phyloP scores from a whole-genome alignment of 1,284 basidiomycete species.

The Heterobasidion occidentale region DNA sequence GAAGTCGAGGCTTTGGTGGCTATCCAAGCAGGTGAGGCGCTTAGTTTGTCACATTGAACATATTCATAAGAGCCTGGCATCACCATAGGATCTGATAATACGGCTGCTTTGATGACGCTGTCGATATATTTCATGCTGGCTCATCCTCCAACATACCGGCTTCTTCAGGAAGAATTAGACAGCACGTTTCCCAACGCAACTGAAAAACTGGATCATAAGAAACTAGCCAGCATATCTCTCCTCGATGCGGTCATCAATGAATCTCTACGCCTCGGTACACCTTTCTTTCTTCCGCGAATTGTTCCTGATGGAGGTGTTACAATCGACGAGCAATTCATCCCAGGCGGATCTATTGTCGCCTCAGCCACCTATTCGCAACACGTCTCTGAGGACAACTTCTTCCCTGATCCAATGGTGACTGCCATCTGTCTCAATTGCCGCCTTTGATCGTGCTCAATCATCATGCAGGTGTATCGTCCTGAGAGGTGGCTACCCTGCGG shows the following conservation, averaged over 20 bases:
- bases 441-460: too few species aligned
- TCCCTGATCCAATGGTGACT: conserved; percentile 7
- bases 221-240: conserved; percentile 5
- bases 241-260: conserved; percentile 13
- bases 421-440: too few species aligned
- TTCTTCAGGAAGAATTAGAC: conserved; percentile 8
- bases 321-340: conserved; percentile 7
- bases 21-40: conserved; percentile 6
- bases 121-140: conserved; percentile 7
- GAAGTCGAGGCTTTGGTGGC: conserved; percentile 8
- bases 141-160: neutral
- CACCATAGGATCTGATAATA: conserved; percentile 9
- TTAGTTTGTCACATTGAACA: neutral
- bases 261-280: conserved; percentile 9
- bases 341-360: conserved; percentile 11
- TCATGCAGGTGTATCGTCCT: too few species aligned
- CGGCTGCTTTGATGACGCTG: conserved; percentile 3
- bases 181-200: conserved; percentile 5
- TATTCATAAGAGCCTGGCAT: neutral
- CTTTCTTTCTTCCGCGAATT: conserved; percentile 11
- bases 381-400: conserved; percentile 9
- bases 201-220: neutral
- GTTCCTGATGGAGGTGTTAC: conserved; percentile 5
- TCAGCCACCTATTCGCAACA: conserved; percentile 11
- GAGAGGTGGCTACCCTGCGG: too few species aligned